Evolutionary conservation across 2,329 filamentous ascomycete species (phyloP).

Genomic region (Neonectria hederae): DNA sequence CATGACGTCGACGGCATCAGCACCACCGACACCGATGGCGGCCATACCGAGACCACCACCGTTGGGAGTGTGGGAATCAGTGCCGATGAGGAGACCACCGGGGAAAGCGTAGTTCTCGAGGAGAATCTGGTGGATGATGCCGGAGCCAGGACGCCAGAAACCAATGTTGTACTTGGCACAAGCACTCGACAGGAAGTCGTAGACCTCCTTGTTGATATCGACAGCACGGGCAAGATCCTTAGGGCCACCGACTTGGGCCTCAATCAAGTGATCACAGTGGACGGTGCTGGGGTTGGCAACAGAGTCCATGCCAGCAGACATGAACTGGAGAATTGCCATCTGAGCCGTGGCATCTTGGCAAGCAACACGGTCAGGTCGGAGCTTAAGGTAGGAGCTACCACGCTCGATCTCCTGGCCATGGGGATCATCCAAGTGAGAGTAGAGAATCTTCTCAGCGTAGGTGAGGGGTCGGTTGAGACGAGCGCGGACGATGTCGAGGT

Average conservation of each 20-base stretch:
- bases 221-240: constrained; percentile 94
- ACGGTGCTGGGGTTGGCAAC: constrained; percentile 96
- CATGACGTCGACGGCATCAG: constrained; percentile 99
- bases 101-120: constrained; percentile 99
- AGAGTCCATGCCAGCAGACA: constrained; percentile 96
- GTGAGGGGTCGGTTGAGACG: constrained; percentile 94
- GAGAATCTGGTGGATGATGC: constrained; percentile 99
- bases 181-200: constrained; percentile 92
- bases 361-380: constrained; percentile 96
- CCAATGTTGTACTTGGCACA: constrained; percentile 99
- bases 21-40: constrained; percentile 96
- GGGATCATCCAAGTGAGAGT: constrained; percentile 98
- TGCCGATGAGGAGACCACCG: constrained; percentile 96
- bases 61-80: constrained; percentile 97
- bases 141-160: constrained; percentile 98
- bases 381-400: constrained; percentile 93
- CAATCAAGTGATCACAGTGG: constrained; percentile 99
- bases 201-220: constrained; percentile 98
- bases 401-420: constrained; percentile 96
- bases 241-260: constrained; percentile 90
- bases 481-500: constrained; percentile 87
- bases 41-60: constrained; percentile 95
- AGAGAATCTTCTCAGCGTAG: constrained; percentile 98
- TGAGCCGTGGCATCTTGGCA: constrained; percentile 99
- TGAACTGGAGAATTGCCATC: constrained; percentile 99